A percentile compares a stretch with the other conserved stretches of the same genome.
Conservation (phyloP, 768 basidiomycete species). For the Amylocystis lapponica region DNA sequence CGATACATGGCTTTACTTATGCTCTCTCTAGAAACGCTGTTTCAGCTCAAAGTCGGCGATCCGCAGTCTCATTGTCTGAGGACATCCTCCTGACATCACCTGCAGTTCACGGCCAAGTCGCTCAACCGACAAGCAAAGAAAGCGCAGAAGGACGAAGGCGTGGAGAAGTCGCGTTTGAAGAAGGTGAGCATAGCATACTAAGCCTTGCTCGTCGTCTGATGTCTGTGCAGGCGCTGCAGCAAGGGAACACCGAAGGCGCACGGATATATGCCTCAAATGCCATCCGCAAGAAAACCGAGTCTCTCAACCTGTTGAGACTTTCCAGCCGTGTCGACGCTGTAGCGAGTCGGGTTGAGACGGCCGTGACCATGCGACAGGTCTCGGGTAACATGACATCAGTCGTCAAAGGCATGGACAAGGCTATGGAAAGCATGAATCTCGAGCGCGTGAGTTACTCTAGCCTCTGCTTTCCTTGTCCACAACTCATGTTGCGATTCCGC, state of each 20-base stretch:
- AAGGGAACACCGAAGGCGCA: slow-evolving; percentile 95
- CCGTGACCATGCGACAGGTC: slow-evolving; percentile 95
- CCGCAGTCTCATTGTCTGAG: not conserved
- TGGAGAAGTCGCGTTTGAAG: slow-evolving; percentile 88
- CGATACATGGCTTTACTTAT: slow-evolving; percentile 23
- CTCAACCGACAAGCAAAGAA: slow-evolving; percentile 94
- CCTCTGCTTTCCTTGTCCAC: not conserved
- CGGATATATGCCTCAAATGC: slow-evolving; percentile 98
- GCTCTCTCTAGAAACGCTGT: slow-evolving; percentile 90
- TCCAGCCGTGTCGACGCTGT: slow-evolving; percentile 95
- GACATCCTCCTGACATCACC: not conserved
- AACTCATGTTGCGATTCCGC: not conserved
- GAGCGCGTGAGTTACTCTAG: slow-evolving; percentile 58
- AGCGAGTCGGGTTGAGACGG: slow-evolving; percentile 94
- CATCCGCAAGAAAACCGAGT: slow-evolving; percentile 96
- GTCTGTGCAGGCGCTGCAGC: slow-evolving; percentile 76
- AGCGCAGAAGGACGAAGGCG: slow-evolving; percentile 89
- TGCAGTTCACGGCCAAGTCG: slow-evolving; percentile 95
- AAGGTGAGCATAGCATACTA: slow-evolving; percentile 55
- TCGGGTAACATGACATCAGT: slow-evolving; percentile 97
- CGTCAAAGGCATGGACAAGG: slow-evolving; percentile 97
- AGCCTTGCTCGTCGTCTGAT: not conserved
- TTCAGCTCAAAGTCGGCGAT: slow-evolving; percentile 83
- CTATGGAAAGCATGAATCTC: slow-evolving; percentile 99
- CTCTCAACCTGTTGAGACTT: slow-evolving; percentile 84